Percentiles rank a stretch among this genome's conserved stretches.
Evolutionary conservation across 495 filamentous ascomycete genomes (phyloP).

Genomic region (Sordaria brevicollis): DNA sequence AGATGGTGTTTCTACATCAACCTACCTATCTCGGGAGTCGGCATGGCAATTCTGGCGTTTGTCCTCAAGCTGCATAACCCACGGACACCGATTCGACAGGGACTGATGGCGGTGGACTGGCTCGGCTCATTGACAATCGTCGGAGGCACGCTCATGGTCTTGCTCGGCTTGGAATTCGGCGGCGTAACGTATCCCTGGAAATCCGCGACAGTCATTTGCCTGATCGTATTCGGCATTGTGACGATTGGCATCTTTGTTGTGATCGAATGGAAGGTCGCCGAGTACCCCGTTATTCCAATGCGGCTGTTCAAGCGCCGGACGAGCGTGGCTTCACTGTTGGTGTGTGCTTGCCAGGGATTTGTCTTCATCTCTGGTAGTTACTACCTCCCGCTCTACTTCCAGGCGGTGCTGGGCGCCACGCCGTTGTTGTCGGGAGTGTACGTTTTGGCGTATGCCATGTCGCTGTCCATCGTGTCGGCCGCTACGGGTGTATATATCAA

Average conservation of each 20-base stretch:
- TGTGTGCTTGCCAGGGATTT: constrained; percentile 56
- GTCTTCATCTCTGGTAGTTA: constrained; percentile 67
- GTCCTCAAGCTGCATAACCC: constrained; percentile 71
- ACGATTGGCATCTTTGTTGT: constrained; percentile 53
- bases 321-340: constrained; percentile 46
- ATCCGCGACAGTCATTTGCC: constrained; percentile 64
- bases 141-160: constrained; percentile 70
- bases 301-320: constrained; percentile 51
- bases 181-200: constrained; percentile 67
- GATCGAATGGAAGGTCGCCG: constrained; percentile 61
- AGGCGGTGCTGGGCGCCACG: constrained; percentile 59
- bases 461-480: constrained; percentile 57
- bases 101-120: constrained; percentile 71
- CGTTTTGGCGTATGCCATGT: constrained; percentile 62
- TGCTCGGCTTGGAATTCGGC: constrained; percentile 71
- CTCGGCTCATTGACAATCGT: constrained; percentile 57
- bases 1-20: constrained; percentile 72
- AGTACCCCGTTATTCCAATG: constrained; percentile 68
- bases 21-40: constrained; percentile 63
- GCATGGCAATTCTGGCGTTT: constrained; percentile 54
- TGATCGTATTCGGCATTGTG: constrained; percentile 64
- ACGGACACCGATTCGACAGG: constrained; percentile 56
- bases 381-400: constrained; percentile 72
- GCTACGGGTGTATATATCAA: constrained; percentile 59
- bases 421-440: constrained; percentile 74